A percentile compares a stretch with the other conserved stretches of the same genome.
These are phyloP conservation scores for Bifiguratus adelaidae DNA, from an alignment of 192 early-diverging fungal genomes.

Conservation along the genomic window DNA sequence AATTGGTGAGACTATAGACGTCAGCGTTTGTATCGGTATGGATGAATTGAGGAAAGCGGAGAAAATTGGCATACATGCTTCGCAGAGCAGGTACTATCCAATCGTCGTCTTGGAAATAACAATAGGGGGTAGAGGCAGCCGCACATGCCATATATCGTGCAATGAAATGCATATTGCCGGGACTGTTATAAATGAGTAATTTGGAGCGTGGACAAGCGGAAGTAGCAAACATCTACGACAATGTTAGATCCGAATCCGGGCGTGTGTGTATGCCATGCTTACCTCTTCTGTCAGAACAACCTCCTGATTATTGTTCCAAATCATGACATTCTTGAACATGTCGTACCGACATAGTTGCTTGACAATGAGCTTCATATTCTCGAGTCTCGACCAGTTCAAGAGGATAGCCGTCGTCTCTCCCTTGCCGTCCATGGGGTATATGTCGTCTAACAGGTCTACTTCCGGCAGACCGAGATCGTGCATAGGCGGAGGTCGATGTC, in stretches of 20 bases:
- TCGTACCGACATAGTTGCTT: slow-evolving; percentile 35
- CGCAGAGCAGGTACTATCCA: slow-evolving; percentile 30
- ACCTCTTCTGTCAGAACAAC: slow-evolving; percentile 31
- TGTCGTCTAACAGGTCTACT: slow-evolving; percentile 21
- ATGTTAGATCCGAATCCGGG: too few species aligned
- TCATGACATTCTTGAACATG: slow-evolving; percentile 43
- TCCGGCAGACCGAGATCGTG: not conserved
- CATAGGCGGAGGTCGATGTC: slow-evolving; percentile 2
- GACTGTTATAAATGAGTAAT: slow-evolving; percentile 34
- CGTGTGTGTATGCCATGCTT: too few species aligned
- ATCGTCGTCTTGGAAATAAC: slow-evolving; percentile 49
- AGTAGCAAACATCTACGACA: slow-evolving; percentile 22
- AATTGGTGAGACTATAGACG: slow-evolving; percentile 34
- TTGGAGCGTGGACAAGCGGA: slow-evolving; percentile 16
- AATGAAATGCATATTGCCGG: slow-evolving; percentile 31
- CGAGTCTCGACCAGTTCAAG: slow-evolving; percentile 19
- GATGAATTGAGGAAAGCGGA: slow-evolving; percentile 35
- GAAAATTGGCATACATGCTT: slow-evolving; percentile 44
- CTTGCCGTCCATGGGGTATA: slow-evolving; percentile 35
- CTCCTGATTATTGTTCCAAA: slow-evolving; percentile 42
- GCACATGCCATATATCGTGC: slow-evolving; percentile 46
- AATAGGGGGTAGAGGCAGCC: slow-evolving; percentile 38
- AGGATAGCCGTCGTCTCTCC: slow-evolving; percentile 32
- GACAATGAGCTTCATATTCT: slow-evolving; percentile 29
- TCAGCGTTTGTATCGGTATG: slow-evolving; percentile 37